These are phyloP conservation scores for Ophiostoma angusticollis DNA, from an alignment of 2,329 filamentous ascomycete species.

Conservation along the genomic window DNA sequence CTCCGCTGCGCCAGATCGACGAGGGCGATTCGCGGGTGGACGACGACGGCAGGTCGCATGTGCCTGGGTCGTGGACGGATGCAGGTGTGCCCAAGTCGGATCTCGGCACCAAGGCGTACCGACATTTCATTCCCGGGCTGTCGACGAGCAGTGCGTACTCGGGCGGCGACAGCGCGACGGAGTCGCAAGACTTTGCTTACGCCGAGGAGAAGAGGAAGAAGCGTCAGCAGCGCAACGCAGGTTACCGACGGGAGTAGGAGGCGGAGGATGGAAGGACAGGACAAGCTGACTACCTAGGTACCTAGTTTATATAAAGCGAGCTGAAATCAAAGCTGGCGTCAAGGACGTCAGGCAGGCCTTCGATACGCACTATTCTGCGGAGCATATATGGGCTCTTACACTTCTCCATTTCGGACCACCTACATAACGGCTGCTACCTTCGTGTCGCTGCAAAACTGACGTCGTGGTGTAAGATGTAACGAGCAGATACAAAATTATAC, in stretches of 20 bases:
- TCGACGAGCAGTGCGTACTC: conserved; percentile 20
- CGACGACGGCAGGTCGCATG: conserved; percentile 18
- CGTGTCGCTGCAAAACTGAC: too few species aligned
- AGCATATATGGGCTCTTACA: too few species aligned
- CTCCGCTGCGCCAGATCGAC: conserved; percentile 20
- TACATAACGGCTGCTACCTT: too few species aligned
- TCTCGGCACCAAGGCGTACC: conserved; percentile 44
- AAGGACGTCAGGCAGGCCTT: too few species aligned
- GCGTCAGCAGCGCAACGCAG: conserved; percentile 19
- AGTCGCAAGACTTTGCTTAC: conserved; percentile 24
- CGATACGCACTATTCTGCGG: too few species aligned
- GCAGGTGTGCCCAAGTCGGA: conserved; percentile 27
- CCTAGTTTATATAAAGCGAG: too few species aligned
- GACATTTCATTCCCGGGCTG: conserved; percentile 41
- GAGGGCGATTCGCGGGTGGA: conserved; percentile 19
- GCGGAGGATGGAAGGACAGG: too few species aligned
- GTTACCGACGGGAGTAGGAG: conserved; percentile 5
- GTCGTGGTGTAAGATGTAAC: too few species aligned
- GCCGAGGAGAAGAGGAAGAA: conserved; percentile 31
- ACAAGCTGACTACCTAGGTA: too few species aligned
- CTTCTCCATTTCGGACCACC: too few species aligned
- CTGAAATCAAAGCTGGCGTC: too few species aligned
- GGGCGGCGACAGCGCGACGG: conserved; percentile 13
- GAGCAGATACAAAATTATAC: too few species aligned
- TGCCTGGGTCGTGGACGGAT: conserved; percentile 23